phyloP scores from a whole-genome alignment of 441 rosid genomes.

The Euphorbia schlechtendalii region DNA sequence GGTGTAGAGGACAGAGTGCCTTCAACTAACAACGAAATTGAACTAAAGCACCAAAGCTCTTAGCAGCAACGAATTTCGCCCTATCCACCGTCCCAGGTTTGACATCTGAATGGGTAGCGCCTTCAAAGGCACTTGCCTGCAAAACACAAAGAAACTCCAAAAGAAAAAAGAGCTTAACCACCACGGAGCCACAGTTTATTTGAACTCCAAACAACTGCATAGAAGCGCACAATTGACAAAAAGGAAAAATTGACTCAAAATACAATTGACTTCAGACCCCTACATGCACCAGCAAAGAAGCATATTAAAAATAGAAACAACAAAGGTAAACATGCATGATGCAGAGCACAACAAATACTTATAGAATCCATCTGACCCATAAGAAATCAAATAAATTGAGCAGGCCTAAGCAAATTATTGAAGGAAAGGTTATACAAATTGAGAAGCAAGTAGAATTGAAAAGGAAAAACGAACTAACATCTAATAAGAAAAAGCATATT shows the following conservation, averaged over 20 bases:
- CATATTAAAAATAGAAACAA: too few species aligned
- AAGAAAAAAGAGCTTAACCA: not conserved
- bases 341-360: too few species aligned
- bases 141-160: conserved; percentile 21
- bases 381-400: too few species aligned
- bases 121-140: conserved; percentile 96
- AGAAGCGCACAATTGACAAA: not conserved
- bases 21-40: conserved; percentile 95
- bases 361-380: too few species aligned
- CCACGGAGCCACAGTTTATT: not conserved
- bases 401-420: too few species aligned
- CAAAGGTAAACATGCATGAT: too few species aligned
- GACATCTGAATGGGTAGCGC: conserved; percentile 88
- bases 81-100: conserved; percentile 94
- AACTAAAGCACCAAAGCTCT: conserved; percentile 89
- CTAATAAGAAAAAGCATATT: too few species aligned
- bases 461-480: too few species aligned
- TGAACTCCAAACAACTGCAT: not conserved
- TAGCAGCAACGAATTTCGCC: conserved; percentile 72
- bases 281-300: not conserved
- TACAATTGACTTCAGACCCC: not conserved
- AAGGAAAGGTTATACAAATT: too few species aligned
- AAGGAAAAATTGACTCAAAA: too few species aligned
- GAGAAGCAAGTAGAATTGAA: too few species aligned
- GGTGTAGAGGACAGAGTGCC: conserved; percentile 93